Evolutionary conservation across 768 basidiomycete genomes (phyloP).

Genomic region (Thelephora ganbajun): DNA sequence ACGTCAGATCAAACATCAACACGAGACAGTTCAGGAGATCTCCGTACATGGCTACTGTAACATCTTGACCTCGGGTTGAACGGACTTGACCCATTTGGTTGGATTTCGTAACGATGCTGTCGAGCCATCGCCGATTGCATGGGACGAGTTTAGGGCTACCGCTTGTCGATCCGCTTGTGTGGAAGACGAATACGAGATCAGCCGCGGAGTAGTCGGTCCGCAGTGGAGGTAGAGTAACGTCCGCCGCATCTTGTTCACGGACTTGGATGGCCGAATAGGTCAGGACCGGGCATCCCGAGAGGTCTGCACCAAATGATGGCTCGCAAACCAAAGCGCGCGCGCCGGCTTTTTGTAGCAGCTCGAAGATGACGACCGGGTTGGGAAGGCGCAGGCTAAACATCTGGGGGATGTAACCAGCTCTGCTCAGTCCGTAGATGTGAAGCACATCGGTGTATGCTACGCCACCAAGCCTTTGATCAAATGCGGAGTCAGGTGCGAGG

Average conservation of each 20-base stretch:
- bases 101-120: constrained; percentile 48
- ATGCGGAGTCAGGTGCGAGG: neutral
- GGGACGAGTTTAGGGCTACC: constrained; percentile 71
- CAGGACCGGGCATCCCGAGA: constrained; percentile 34
- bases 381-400: constrained; percentile 62
- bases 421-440: constrained; percentile 57
- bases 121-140: constrained; percentile 54
- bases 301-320: constrained; percentile 31
- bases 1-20: constrained; percentile 13
- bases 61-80: constrained; percentile 42
- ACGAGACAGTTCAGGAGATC: constrained; percentile 7
- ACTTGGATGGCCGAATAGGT: constrained; percentile 30
- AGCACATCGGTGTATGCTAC: constrained; percentile 56
- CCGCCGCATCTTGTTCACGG: constrained; percentile 22
- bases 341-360: constrained; percentile 42
- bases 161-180: constrained; percentile 75
- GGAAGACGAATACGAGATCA: constrained; percentile 55
- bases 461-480: constrained; percentile 43
- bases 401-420: constrained; percentile 62
- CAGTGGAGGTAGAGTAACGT: constrained; percentile 29
- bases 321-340: constrained; percentile 56
- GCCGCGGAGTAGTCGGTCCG: constrained; percentile 18
- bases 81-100: constrained; percentile 33
- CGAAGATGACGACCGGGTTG: constrained; percentile 50
- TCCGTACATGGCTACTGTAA: constrained; percentile 61